Percentiles rank a stretch among this genome's conserved stretches.
These are phyloP conservation scores for Trametes gibbosa DNA, from an alignment of 768 basidiomycete genomes.

Conservation along the genomic window DNA sequence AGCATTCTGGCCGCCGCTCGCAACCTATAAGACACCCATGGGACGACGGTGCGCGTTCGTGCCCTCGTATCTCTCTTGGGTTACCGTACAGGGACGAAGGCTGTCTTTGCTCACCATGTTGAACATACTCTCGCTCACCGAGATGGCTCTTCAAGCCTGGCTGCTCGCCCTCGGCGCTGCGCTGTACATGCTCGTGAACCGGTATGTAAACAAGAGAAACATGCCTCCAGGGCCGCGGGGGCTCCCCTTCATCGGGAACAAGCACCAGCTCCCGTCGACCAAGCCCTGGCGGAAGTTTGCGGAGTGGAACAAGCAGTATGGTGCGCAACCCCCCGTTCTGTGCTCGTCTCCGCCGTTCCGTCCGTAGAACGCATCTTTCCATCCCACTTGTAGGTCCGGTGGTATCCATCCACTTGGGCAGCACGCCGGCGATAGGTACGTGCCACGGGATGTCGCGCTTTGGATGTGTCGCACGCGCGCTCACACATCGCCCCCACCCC, in stretches of 20 bases:
- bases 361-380: too few species aligned
- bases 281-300: too few species aligned
- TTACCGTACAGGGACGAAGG: background rate
- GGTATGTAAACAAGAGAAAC: constrained; percentile 5
- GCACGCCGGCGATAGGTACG: constrained; percentile 42
- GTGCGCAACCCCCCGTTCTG: too few species aligned
- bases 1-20: background rate
- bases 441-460: background rate
- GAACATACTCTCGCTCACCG: background rate
- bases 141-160: background rate
- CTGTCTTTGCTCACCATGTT: background rate
- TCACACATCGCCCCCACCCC: too few species aligned
- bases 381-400: constrained; percentile 38
- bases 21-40: background rate
- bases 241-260: too few species aligned
- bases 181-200: background rate
- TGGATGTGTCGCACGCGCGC: too few species aligned
- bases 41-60: background rate
- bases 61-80: background rate
- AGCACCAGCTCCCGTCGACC: too few species aligned
- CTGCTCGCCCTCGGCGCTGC: background rate
- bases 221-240: too few species aligned
- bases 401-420: constrained; percentile 40
- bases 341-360: too few species aligned
- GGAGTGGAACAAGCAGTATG: too few species aligned